A percentile compares a stretch with the other conserved stretches of the same genome.
These are phyloP conservation scores for Pichia sp. DNA, from an alignment of 1,139 yeast genomes.

Conservation along the genomic window DNA sequence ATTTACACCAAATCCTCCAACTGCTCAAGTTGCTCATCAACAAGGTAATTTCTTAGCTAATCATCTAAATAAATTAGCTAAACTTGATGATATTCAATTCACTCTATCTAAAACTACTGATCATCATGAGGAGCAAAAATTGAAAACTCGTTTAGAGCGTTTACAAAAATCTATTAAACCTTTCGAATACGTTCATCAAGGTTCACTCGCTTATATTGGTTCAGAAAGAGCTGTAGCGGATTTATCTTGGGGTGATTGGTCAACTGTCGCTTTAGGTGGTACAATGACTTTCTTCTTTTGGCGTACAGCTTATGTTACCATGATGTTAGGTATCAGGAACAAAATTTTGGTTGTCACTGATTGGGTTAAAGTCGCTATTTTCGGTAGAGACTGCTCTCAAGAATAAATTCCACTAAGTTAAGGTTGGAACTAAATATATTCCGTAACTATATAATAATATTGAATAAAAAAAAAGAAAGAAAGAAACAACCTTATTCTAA, in stretches of 20 bases:
- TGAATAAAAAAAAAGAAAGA: background rate
- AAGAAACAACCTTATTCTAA: too few relatives aligned
- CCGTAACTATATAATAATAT: constrained; percentile 9
- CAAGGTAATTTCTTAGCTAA: constrained; percentile 48
- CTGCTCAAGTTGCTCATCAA: constrained; percentile 62
- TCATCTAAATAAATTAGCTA: constrained; percentile 43
- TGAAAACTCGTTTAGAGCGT: constrained; percentile 22
- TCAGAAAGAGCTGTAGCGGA: constrained; percentile 60
- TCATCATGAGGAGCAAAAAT: constrained; percentile 16
- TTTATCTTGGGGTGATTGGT: constrained; percentile 45
- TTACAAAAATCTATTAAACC: constrained; percentile 31
- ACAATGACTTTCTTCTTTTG: constrained; percentile 53
- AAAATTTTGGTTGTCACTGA: constrained; percentile 51
- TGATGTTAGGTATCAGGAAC: constrained; percentile 53
- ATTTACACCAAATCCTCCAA: constrained; percentile 53
- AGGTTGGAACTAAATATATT: background rate
- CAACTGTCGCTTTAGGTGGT: constrained; percentile 52
- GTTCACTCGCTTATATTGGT: constrained; percentile 57
- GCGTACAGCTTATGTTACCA: constrained; percentile 57
- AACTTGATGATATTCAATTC: constrained; percentile 40
- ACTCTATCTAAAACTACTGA: constrained; percentile 13
- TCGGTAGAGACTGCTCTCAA: constrained; percentile 58
- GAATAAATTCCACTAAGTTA: constrained; percentile 28
- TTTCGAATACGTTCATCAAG: constrained; percentile 49
- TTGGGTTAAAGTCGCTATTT: constrained; percentile 49